Percentiles rank a stretch among this genome's conserved stretches.
Conservation (phyloP, 257 asterid species). For the Oldenlandia corymbosa region DNA sequence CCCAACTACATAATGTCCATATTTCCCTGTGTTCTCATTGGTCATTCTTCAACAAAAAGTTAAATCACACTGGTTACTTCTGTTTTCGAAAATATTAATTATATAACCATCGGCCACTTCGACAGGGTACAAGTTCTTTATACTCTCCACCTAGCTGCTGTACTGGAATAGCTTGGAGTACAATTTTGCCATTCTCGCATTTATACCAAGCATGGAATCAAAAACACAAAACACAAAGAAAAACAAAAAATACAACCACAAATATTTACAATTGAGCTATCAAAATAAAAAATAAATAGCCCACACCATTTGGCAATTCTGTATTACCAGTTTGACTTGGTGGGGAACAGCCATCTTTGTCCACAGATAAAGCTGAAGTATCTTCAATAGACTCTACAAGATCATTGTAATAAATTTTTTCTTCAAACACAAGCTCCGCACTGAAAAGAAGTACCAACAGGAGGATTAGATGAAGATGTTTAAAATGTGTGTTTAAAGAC, state of each 20-base stretch:
- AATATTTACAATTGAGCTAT: neutral
- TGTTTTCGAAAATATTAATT: neutral
- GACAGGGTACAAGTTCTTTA: neutral
- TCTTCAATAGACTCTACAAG: conserved; percentile 52
- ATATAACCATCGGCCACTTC: neutral
- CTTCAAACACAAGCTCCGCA: conserved; percentile 75
- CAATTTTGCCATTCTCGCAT: no score
- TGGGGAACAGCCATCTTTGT: conserved; percentile 21
- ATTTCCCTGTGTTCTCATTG: neutral
- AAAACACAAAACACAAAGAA: no score
- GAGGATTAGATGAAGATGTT: conserved; percentile 7
- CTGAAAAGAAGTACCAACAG: conserved; percentile 38
- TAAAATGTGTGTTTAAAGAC: neutral
- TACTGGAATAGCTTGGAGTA: neutral
- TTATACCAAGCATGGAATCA: no score
- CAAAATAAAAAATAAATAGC: neutral
- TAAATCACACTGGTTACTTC: neutral
- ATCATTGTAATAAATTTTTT: conserved; percentile 83
- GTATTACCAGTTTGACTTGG: conserved; percentile 25
- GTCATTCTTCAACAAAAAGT: neutral
- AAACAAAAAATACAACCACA: neutral
- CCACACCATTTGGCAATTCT: conserved; percentile 18
- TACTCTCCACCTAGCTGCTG: neutral
- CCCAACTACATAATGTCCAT: neutral
- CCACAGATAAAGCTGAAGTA: conserved; percentile 26